phyloP scores from a whole-genome alignment of 768 basidiomycete genomes.

The Kwoniella mangroviensis region DNA sequence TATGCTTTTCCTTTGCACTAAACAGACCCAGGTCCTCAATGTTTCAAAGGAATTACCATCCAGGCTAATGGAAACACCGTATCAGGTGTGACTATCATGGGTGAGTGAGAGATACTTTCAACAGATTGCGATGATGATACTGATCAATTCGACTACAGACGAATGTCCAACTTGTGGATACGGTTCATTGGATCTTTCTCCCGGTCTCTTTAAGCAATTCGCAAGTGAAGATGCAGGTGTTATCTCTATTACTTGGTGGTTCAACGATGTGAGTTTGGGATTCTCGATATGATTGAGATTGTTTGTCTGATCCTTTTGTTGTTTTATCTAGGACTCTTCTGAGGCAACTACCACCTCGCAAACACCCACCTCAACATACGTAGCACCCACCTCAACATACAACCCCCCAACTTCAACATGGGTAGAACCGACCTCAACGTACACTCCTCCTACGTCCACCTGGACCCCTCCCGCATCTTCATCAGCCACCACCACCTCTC shows the following conservation, averaged over 20 bases:
- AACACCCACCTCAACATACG: constrained; percentile 25
- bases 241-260: constrained; percentile 51
- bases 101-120: constrained; percentile 17
- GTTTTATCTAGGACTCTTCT: not conserved
- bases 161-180: constrained; percentile 53
- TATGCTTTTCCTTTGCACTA: not conserved
- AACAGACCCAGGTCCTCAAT: constrained; percentile 51
- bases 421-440: constrained; percentile 31
- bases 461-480: constrained; percentile 26
- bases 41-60: constrained; percentile 49
- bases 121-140: too few relatives aligned
- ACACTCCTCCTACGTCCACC: constrained; percentile 24
- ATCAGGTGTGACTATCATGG: constrained; percentile 41
- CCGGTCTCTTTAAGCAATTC: constrained; percentile 48
- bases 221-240: constrained; percentile 37
- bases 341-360: constrained; percentile 14
- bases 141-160: too few relatives aligned
- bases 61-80: constrained; percentile 45
- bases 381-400: constrained; percentile 32
- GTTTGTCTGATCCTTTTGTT: not conserved
- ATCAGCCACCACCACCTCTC: constrained; percentile 31
- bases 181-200: constrained; percentile 47
- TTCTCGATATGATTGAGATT: not conserved
- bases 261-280: constrained; percentile 25
- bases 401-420: constrained; percentile 29